Conservation (phyloP, 1,139 yeast species). For the Sugiyamaella grinbergsii region DNA sequence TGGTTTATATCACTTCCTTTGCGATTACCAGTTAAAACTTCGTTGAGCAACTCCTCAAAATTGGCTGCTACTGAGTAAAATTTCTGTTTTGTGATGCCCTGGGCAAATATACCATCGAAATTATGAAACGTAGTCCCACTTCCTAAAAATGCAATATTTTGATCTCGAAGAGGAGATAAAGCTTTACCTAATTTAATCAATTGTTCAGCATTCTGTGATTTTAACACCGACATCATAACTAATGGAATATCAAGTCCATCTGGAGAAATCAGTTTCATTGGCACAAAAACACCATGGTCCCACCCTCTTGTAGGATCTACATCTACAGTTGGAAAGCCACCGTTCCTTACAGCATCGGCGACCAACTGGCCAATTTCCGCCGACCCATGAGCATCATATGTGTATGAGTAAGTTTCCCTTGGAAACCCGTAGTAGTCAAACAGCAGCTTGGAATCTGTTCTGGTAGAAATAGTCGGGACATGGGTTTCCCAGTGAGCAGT, state of each 20-base stretch:
- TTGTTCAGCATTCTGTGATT: conserved; percentile 20
- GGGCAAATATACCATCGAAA: conserved; percentile 20
- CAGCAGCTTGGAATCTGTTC: conserved; percentile 17
- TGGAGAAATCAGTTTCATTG: conserved; percentile 22
- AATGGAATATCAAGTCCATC: conserved; percentile 23
- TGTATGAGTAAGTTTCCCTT: conserved; percentile 19
- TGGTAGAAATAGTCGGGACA: conserved; percentile 20
- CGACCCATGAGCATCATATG: conserved; percentile 21
- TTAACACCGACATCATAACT: conserved; percentile 22
- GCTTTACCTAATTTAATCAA: conserved; percentile 20
- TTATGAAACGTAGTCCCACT: conserved; percentile 23
- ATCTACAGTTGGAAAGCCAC: conserved; percentile 15
- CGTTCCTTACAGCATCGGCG: conserved; percentile 17
- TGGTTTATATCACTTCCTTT: conserved; percentile 3
- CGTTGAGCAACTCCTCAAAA: conserved; percentile 14
- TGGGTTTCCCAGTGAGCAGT: conserved; percentile 26
- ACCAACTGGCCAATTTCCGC: conserved; percentile 17
- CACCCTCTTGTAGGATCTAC: conserved; percentile 21
- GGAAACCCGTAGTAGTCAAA: conserved; percentile 24
- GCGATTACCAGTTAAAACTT: conserved; percentile 12
- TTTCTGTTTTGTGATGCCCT: conserved; percentile 11
- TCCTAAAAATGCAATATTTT: conserved; percentile 22
- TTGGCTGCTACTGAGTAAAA: conserved; percentile 2
- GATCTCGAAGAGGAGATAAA: conserved; percentile 20
- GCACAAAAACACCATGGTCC: conserved; percentile 26